Evolutionary conservation across 306 rosid species (phyloP), one percentile per base, ranked within the genome.

Genomic region (Hippophae tibetana): DNA sequence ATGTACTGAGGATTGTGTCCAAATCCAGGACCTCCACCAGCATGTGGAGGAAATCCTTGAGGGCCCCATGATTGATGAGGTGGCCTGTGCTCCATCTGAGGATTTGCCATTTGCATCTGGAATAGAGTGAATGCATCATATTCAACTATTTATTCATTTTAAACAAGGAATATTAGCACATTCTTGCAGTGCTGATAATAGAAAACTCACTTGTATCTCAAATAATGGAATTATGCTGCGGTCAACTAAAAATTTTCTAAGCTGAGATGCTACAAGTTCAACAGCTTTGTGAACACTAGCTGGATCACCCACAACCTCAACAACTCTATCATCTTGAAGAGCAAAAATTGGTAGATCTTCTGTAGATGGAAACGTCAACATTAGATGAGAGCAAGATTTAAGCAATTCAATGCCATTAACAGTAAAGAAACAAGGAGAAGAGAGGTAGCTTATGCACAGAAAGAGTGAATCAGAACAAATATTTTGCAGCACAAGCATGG

Each of bases 301-400:
- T 42, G 95, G 76, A 51, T 93, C 97, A 61, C 97, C 99, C 45
- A 80, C 78, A 63, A 93, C 83, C 81, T 93, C 99, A 60, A 93
- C 99, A 68, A 89, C 90, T 70, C 97, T 77, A 68, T 93, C 99
- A 76, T 93, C 99, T 79, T 78, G 90, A 71, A 93, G 97, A 56
- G 97, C 86, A 79, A 89, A 93, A 60, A 77, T 58, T 46, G 99
- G 99, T 44, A 93, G 89, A 65, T 86, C 97, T 69, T 93, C 97
- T 93, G 93, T 76, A 78, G 53, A 62, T 73, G 55, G 72, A 8
- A 47, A 63, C 44, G 61, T 51, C 63, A 61, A 47, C 31, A 48
- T 43, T 52, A 72, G 48, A 47, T 45, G 43, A 63, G 71, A 60
- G 56, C 45, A 71, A 64, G 69, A 81, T 54, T 26, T 45, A 12